Percentiles rank a stretch among this genome's conserved stretches.
Conservation (phyloP, 1,139 yeast genomes). For the Taphrina betulina region DNA sequence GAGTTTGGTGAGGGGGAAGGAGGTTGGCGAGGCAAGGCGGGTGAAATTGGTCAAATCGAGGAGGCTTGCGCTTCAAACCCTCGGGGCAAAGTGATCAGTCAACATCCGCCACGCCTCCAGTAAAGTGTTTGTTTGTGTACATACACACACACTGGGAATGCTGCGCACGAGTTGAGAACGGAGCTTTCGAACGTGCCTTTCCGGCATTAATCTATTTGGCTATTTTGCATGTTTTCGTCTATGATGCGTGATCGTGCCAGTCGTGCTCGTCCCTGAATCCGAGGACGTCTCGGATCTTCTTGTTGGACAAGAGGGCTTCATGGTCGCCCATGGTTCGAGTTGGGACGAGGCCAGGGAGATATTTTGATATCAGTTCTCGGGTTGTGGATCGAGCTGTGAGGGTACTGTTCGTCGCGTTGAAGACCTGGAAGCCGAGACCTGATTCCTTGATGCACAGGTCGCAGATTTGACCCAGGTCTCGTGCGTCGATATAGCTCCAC, state of each 20-base stretch:
- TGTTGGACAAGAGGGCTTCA: constrained; percentile 25
- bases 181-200: background rate
- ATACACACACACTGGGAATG: no score
- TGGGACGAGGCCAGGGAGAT: constrained; percentile 19
- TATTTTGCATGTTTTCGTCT: no score
- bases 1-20: no score
- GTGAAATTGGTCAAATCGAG: no score
- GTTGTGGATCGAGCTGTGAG: constrained; percentile 22
- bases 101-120: no score
- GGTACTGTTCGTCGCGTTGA: constrained; percentile 31
- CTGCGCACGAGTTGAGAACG: background rate
- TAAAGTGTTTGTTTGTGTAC: no score
- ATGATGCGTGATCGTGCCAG: constrained; percentile 31
- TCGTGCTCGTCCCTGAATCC: constrained; percentile 31
- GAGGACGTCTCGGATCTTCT: constrained; percentile 27
- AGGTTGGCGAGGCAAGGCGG: no score
- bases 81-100: no score
- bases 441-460: constrained; percentile 29
- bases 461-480: constrained; percentile 34
- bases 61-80: no score
- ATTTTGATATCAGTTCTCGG: constrained; percentile 6
- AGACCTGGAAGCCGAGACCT: constrained; percentile 29
- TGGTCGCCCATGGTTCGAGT: constrained; percentile 26
- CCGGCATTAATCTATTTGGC: no score
- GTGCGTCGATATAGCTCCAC: constrained; percentile 33